Percentiles rank a stretch among this genome's conserved stretches.
Evolutionary conservation across 2,329 filamentous ascomycete genomes (phyloP).

Genomic region (Sphaceloma murrayae): DNA sequence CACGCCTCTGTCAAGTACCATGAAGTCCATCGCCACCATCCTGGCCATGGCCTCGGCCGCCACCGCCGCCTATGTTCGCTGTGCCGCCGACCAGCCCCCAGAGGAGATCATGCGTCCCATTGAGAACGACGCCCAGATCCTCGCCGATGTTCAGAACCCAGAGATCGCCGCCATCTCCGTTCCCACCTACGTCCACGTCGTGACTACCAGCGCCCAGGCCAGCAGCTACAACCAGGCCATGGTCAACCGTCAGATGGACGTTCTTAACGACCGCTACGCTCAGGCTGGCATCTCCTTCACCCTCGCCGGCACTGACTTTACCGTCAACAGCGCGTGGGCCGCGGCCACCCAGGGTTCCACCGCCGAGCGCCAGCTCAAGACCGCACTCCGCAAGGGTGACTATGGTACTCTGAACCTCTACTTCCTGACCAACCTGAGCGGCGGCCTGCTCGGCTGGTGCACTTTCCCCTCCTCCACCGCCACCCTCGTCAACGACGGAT

Average conservation of each 20-base stretch:
- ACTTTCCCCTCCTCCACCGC: conserved; percentile 34
- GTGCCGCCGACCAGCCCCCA: conserved; percentile 4
- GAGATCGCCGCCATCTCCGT: conserved; percentile 27
- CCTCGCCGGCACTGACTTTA: conserved; percentile 41
- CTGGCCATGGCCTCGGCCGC: conserved; percentile 8
- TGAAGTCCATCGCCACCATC: conserved; percentile 8
- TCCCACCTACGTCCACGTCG: conserved; percentile 38
- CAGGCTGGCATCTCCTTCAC: conserved; percentile 44
- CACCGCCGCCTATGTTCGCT: conserved; percentile 6
- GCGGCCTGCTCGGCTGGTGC: conserved; percentile 45
- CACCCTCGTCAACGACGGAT: conserved; percentile 45
- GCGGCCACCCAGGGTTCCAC: conserved; percentile 35
- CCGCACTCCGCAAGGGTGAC: conserved; percentile 42
- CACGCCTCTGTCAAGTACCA: background rate
- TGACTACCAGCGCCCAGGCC: conserved; percentile 31
- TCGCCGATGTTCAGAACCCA: conserved; percentile 2
- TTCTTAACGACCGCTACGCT: conserved; percentile 37
- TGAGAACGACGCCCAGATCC: background rate
- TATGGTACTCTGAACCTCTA: conserved; percentile 51
- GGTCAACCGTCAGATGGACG: conserved; percentile 31
- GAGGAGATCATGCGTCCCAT: conserved; percentile 6
- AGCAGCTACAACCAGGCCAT: conserved; percentile 33
- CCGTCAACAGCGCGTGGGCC: conserved; percentile 47
- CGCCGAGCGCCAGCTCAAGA: conserved; percentile 45
- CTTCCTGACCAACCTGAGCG: conserved; percentile 46